Percentiles rank a stretch among this genome's conserved stretches.
Evolutionary conservation across 2,329 filamentous ascomycete species (phyloP).

Genomic region (Penicillium aurantiogriseum): DNA sequence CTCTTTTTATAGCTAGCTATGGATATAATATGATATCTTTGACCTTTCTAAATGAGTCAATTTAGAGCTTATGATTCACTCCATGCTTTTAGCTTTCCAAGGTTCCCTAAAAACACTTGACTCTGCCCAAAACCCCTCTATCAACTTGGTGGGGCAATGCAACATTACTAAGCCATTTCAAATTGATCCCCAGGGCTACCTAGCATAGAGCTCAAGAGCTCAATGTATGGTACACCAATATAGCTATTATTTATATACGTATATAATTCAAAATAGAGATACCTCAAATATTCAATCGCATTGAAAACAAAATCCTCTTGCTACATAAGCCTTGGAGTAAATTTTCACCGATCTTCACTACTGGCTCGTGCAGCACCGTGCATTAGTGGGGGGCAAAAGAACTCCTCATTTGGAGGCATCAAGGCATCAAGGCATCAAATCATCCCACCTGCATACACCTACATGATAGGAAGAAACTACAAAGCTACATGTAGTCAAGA

Average conservation of each 20-base stretch:
- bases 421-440: constrained; percentile 4
- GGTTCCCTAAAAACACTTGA: neutral
- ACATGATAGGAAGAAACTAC: neutral
- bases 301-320: neutral
- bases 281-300: too few relatives aligned
- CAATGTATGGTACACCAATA: neutral
- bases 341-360: neutral
- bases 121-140: constrained; percentile 3
- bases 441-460: neutral
- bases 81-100: neutral
- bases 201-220: neutral
- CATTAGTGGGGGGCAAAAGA: constrained; percentile 1
- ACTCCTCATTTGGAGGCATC: neutral
- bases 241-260: too few relatives aligned
- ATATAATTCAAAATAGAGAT: neutral
- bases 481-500: neutral
- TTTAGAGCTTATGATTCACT: neutral
- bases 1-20: neutral
- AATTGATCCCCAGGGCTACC: neutral
- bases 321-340: neutral
- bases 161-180: constrained; percentile 1
- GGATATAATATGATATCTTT: neutral
- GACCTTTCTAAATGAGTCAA: neutral
- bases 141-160: constrained; percentile 1
- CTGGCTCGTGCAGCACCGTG: neutral